Base-by-base conservation (phyloP, 495 filamentous ascomycete species). In the Aspergillus sclerotioniger region DNA sequence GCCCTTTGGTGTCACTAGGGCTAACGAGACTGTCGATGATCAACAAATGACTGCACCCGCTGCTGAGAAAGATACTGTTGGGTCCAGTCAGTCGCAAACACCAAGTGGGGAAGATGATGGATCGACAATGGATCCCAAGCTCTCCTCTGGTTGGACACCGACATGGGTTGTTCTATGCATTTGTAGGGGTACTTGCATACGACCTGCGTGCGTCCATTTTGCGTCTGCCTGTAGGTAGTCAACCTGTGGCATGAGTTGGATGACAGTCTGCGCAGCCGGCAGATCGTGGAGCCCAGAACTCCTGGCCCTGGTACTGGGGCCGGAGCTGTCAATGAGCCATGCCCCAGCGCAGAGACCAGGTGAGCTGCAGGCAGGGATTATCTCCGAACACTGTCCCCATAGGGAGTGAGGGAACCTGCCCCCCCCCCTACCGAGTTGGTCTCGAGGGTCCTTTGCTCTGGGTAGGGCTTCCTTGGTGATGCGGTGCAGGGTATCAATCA, bases 1-100 rank as follows among this genome's bases (percentile, higher is more conserved):
- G 53, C 53, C 61, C 43, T 59, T 57, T 58, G 60, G 60, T 41
- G 31, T 48, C 44, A 52, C 51, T 54, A 51, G 46, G 41, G 53
- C 54, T 53, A 53, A 46, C 31, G 49, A 39, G 43, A 50, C 49
- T 21, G 25, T 35, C 50, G 53, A 55, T 58, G 55, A 58, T 62
- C 60, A 55, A 56, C 57, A 17, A 25, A 32, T 31, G 47, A 48
- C 33, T 35, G 50, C 53, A 13, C 32, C 54, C 45, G 57, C 54
- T 46, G 45, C 33, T 28, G 49, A 43, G 55, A 54, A 45, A 25
- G 19, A 59, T 20, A 46, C 12, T 21, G 17, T 16, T 16, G 13
- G 28, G n/a, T 16, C 47, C 47, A 50, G 13, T 32, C 47, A 50
- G n/a, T 50, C n/a, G 15, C 25, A 53, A 32, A 53, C 33, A 8